These are phyloP conservation scores for Lepidium didymum DNA, from an alignment of 345 rosid genomes.

Conservation along the genomic window DNA sequence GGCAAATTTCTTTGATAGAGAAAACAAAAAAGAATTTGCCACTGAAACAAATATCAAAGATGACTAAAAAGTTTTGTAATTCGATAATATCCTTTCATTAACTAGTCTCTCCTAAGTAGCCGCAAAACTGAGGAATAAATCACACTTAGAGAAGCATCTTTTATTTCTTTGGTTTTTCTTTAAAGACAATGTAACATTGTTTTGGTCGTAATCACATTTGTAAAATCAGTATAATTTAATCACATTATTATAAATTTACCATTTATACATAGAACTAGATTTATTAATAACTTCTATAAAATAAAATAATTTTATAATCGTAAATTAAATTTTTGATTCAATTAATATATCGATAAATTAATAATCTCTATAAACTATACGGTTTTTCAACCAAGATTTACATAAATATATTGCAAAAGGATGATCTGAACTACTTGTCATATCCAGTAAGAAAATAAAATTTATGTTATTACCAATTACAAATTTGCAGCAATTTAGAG, in stretches of 20 bases:
- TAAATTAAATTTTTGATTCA: too few relatives aligned
- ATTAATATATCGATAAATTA: too few relatives aligned
- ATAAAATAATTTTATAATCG: too few relatives aligned
- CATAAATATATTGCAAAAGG: neutral
- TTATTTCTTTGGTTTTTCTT: too few relatives aligned
- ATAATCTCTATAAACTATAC: too few relatives aligned
- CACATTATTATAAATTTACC: neutral
- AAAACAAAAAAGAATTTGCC: neutral
- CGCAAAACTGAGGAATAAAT: neutral
- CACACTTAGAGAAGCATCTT: neutral
- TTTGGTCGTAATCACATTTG: neutral
- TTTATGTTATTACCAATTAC: neutral
- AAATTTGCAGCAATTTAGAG: neutral
- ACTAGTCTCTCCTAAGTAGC: neutral
- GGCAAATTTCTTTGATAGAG: neutral
- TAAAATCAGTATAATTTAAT: neutral
- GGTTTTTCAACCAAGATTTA: neutral
- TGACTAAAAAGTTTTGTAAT: neutral
- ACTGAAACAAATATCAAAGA: neutral
- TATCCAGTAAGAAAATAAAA: neutral
- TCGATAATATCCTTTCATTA: neutral
- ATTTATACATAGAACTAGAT: neutral
- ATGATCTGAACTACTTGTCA: neutral
- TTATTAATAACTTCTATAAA: too few relatives aligned
- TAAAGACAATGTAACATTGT: neutral